Conservation (phyloP, 2,329 filamentous ascomycete species). For the Cordyceps cateniannulata region DNA sequence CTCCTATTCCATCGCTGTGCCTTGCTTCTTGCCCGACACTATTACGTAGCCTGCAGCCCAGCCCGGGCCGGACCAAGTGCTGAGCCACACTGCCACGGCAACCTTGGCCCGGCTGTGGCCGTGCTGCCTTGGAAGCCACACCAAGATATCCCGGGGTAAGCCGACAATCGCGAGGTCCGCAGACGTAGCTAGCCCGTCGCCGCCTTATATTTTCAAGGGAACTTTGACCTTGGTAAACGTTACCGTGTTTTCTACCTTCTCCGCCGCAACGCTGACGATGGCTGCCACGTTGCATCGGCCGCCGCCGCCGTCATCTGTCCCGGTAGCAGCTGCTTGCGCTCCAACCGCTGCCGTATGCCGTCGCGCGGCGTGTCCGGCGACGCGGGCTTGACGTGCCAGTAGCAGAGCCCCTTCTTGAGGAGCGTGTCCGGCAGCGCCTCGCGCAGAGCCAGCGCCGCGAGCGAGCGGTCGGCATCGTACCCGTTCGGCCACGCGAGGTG, state of each 20-base stretch:
- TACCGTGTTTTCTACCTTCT: not conserved
- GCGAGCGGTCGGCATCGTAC: slow-evolving; percentile 26
- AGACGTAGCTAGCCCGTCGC: not conserved
- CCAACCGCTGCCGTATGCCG: slow-evolving; percentile 16
- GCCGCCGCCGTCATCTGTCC: slow-evolving; percentile 3
- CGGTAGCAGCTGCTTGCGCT: slow-evolving; percentile 14
- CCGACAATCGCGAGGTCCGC: not conserved
- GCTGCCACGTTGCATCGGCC: not conserved
- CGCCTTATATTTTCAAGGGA: not conserved
- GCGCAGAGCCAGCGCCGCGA: slow-evolving; percentile 31
- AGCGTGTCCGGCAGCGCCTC: slow-evolving; percentile 33
- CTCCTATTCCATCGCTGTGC: not conserved
- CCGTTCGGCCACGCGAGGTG: slow-evolving; percentile 36
- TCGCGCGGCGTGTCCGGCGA: not conserved
- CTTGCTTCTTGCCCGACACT: not conserved
- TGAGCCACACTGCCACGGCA: slow-evolving; percentile 1
- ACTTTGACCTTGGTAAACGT: not conserved
- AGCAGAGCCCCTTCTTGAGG: slow-evolving; percentile 32
- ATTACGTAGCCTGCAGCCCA: slow-evolving; percentile 5
- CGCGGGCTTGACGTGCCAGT: slow-evolving; percentile 33
- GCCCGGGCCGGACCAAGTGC: not conserved
- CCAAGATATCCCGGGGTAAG: not conserved
- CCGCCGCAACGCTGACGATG: not conserved
- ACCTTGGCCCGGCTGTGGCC: not conserved
- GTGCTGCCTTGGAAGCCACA: not conserved